Evolutionary conservation across 228 moss, liverwort and hornwort genomes (phyloP).

Genomic region (Sphagnum magellanicum): DNA sequence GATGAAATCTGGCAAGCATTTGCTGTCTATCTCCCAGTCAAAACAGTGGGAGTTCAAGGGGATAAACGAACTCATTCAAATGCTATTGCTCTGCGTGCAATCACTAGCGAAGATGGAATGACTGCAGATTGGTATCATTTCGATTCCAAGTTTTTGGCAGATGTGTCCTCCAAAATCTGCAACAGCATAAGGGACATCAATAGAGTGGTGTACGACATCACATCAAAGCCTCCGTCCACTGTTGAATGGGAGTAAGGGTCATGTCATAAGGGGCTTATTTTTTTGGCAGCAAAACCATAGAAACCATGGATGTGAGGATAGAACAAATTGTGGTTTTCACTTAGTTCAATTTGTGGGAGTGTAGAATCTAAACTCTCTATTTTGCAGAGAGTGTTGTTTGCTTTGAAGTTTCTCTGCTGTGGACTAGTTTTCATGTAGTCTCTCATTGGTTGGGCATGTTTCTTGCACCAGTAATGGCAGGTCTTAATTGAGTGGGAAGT

Average conservation of each 20-base stretch:
- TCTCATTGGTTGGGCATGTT: no score
- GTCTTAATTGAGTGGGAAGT: no score
- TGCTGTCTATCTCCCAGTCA: conserved; percentile 77
- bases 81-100: conserved; percentile 74
- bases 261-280: no score
- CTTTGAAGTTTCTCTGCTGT: no score
- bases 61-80: conserved; percentile 71
- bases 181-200: conserved; percentile 48
- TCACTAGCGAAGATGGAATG: conserved; percentile 86
- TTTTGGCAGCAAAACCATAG: no score
- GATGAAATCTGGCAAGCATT: conserved; percentile 89
- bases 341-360: no score
- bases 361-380: no score
- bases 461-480: no score
- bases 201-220: conserved; percentile 48
- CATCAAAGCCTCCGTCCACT: conserved; percentile 48
- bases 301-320: no score
- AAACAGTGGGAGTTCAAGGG: conserved; percentile 86
- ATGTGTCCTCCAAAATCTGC: conserved; percentile 45
- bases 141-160: conserved; percentile 35
- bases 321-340: no score
- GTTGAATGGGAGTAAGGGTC: conserved; percentile 46
- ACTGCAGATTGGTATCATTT: conserved; percentile 82
- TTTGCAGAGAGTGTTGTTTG: no score
- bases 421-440: no score